Percentiles rank a stretch among this genome's conserved stretches.
Conservation (phyloP, 257 asterid genomes). For the Cynanchum wilfordii region DNA sequence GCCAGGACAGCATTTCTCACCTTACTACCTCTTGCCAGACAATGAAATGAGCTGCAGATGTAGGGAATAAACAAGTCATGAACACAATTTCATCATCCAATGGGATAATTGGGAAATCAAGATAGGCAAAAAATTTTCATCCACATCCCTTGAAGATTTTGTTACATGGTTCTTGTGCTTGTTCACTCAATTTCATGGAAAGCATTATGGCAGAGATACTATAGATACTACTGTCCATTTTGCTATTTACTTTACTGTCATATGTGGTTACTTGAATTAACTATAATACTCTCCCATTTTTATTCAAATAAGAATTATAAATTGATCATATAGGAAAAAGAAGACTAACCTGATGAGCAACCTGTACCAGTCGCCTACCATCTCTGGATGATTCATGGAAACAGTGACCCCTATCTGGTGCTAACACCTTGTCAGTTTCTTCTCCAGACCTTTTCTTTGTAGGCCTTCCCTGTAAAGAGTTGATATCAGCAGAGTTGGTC, state of each 20-base stretch:
- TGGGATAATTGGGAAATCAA: neutral
- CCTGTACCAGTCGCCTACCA: slow-evolving; percentile 31
- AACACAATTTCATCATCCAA: slow-evolving; percentile 3
- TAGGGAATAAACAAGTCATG: neutral
- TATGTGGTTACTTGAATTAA: neutral
- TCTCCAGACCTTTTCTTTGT: slow-evolving; percentile 15
- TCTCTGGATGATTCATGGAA: slow-evolving; percentile 17
- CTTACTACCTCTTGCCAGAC: slow-evolving; percentile 25
- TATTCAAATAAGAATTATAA: neutral
- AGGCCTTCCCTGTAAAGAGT: slow-evolving; percentile 17
- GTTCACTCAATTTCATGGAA: neutral
- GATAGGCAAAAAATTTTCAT: neutral
- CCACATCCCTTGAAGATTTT: neutral
- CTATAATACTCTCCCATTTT: neutral
- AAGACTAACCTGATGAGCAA: slow-evolving; percentile 40
- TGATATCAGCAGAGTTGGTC: slow-evolving; percentile 26
- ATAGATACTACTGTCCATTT: neutral
- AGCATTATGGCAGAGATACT: neutral
- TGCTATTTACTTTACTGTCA: neutral
- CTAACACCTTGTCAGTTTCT: slow-evolving; percentile 19
- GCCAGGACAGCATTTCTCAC: neutral
- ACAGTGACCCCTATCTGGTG: slow-evolving; percentile 12
- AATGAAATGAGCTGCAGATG: slow-evolving; percentile 38
- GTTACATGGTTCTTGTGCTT: neutral
- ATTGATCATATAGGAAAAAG: neutral